A percentile compares a stretch with the other conserved stretches of the same genome.
Evolutionary conservation across 1,284 basidiomycete genomes (phyloP).

Genomic region (Pyrrhoderma noxium): DNA sequence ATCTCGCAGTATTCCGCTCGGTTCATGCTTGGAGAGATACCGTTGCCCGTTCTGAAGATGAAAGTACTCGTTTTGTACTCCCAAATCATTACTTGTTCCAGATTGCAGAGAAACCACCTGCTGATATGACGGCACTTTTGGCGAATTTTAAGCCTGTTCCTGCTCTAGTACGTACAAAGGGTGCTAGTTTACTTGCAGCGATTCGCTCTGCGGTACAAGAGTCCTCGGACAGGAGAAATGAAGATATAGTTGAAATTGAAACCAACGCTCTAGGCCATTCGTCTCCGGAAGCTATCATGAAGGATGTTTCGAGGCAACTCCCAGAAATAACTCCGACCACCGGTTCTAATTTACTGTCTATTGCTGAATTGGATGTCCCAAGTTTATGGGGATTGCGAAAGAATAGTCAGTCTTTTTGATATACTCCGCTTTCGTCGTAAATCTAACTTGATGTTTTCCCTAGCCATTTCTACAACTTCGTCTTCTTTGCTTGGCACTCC

Average conservation of each 20-base stretch:
- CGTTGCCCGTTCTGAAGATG: slow-evolving; percentile 80
- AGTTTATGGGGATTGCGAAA: slow-evolving; percentile 9
- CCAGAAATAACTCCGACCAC: too few relatives aligned
- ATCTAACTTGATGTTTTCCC: neutral
- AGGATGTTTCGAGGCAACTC: too few relatives aligned
- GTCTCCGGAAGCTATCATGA: too few relatives aligned
- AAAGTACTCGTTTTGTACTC: slow-evolving; percentile 73
- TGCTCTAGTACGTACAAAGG: slow-evolving; percentile 49
- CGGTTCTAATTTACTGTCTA: too few relatives aligned
- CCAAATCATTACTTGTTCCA: slow-evolving; percentile 66
- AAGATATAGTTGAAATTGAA: slow-evolving; percentile 8
- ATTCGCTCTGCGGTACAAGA: slow-evolving; percentile 45
- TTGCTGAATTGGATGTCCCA: neutral
- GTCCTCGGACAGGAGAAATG: slow-evolving; percentile 22
- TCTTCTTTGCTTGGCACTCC: slow-evolving; percentile 10
- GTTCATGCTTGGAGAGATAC: slow-evolving; percentile 85
- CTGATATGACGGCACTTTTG: slow-evolving; percentile 50
- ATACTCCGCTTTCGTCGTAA: too few relatives aligned
- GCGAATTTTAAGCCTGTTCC: slow-evolving; percentile 50
- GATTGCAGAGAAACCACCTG: slow-evolving; percentile 60
- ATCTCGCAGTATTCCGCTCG: slow-evolving; percentile 59
- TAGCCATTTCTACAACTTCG: slow-evolving; percentile 8
- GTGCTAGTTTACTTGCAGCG: slow-evolving; percentile 54
- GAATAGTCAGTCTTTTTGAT: slow-evolving; percentile 1
- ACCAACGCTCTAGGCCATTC: slow-evolving; percentile 1